A percentile compares a stretch with the other conserved stretches of the same genome.
These are phyloP conservation scores for Pseudopediastrum boryanum DNA, from an alignment of 139 green algal species.

Conservation along the genomic window DNA sequence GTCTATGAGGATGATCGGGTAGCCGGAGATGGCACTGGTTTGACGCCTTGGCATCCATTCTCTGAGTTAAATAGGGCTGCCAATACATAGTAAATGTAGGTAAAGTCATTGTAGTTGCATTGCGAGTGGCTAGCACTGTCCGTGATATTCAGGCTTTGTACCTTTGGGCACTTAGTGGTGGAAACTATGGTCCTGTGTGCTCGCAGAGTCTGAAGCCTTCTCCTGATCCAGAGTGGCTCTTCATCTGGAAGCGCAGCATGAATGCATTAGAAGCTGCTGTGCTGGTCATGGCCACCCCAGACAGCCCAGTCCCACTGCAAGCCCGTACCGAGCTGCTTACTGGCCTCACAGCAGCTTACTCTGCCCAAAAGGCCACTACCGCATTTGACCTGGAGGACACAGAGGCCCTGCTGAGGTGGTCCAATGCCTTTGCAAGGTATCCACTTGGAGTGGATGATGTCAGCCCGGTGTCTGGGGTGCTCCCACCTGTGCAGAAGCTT, in stretches of 20 bases:
- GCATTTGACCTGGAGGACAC: constrained; percentile 37
- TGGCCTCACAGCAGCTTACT: constrained; percentile 35
- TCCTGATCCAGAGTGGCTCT: too few relatives aligned
- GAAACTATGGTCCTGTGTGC: not conserved
- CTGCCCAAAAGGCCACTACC: constrained; percentile 44
- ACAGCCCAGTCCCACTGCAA: constrained; percentile 60
- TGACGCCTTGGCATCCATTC: too few relatives aligned
- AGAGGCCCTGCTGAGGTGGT: constrained; percentile 60
- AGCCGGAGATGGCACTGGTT: too few relatives aligned
- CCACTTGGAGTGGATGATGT: constrained; percentile 72
- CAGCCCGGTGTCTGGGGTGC: constrained; percentile 60
- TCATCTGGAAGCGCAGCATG: constrained; percentile 56
- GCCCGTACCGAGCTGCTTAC: constrained; percentile 52
- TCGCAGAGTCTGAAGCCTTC: too few relatives aligned
- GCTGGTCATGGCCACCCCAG: constrained; percentile 54
- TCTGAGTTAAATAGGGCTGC: too few relatives aligned
- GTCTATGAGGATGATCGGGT: too few relatives aligned
- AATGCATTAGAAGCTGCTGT: constrained; percentile 69
- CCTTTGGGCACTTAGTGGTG: too few relatives aligned
- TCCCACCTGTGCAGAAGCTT: constrained; percentile 57
- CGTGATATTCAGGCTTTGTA: too few relatives aligned
- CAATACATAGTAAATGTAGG: too few relatives aligned
- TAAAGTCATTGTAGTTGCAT: too few relatives aligned
- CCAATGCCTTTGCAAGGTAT: constrained; percentile 72
- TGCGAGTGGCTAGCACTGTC: too few relatives aligned